phyloP scores from a whole-genome alignment of 75 land plant genomes.

The Chamaecyparis obtusa region DNA sequence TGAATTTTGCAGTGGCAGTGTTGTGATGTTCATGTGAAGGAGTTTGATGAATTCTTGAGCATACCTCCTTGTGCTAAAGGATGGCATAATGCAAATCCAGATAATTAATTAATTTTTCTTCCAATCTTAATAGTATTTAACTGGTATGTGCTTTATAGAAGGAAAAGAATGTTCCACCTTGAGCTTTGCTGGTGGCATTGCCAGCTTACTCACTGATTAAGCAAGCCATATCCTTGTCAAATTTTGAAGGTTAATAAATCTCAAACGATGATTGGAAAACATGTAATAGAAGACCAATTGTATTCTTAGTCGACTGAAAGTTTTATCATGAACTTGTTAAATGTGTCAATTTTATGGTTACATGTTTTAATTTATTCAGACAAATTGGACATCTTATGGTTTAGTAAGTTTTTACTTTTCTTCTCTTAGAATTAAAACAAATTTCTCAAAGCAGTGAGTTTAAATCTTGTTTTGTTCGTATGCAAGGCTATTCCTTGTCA shows the following conservation, averaged over 20 bases:
- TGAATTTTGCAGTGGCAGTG: slow-evolving; percentile 82
- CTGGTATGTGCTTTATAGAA: not conserved
- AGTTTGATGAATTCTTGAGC: slow-evolving; percentile 92
- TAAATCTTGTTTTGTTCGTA: not conserved
- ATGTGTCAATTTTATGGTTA: not conserved
- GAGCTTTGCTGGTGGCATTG: not conserved
- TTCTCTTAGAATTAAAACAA: not conserved
- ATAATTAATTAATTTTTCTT: not conserved
- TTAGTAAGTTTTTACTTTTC: not conserved
- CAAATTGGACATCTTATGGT: not conserved
- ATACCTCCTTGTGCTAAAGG: slow-evolving; percentile 94
- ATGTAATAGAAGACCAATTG: not conserved
- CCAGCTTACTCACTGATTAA: not conserved
- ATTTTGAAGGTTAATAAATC: not conserved
- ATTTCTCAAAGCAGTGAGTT: not conserved
- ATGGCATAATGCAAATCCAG: slow-evolving; percentile 79
- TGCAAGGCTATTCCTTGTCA: not conserved
- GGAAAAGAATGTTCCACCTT: not conserved
- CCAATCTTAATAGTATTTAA: not conserved
- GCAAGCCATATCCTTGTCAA: not conserved
- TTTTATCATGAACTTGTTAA: not conserved
- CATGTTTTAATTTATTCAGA: not conserved
- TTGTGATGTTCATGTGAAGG: slow-evolving; percentile 94
- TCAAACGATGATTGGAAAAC: not conserved
- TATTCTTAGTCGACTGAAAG: not conserved